Evolutionary conservation across 2,329 filamentous ascomycete species (phyloP).

Genomic region (Ustilaginoidea virens): DNA sequence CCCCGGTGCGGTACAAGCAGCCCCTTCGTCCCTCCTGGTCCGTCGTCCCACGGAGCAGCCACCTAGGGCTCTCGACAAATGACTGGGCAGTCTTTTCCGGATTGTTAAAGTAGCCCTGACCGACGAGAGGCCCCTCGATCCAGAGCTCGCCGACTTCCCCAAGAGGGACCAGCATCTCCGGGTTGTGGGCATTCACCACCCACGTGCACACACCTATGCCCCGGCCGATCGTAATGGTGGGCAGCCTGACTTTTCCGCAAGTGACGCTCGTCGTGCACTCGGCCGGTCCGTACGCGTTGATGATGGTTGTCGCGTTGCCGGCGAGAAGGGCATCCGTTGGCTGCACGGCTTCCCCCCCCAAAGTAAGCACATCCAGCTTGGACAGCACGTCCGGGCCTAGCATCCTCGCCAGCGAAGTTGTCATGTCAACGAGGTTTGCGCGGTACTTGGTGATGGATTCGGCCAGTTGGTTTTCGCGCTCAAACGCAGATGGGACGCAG

Average conservation of each 20-base stretch:
- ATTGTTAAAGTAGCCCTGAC: constrained; percentile 31
- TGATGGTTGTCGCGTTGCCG: constrained; percentile 5
- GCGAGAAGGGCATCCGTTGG: not conserved
- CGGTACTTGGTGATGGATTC: constrained; percentile 4
- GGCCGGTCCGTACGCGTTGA: constrained; percentile 10
- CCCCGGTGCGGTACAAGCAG: constrained; percentile 8
- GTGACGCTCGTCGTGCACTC: constrained; percentile 5
- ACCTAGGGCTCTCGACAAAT: constrained; percentile 12
- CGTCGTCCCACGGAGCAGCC: constrained; percentile 5
- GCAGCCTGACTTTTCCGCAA: not conserved
- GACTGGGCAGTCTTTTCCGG: constrained; percentile 14
- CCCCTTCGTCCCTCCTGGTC: constrained; percentile 5
- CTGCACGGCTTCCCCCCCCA: constrained; percentile 7
- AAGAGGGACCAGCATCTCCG: constrained; percentile 3
- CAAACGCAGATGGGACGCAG: constrained; percentile 8
- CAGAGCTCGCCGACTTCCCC: constrained; percentile 16
- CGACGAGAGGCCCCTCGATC: constrained; percentile 29
- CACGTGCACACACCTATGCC: constrained; percentile 5
- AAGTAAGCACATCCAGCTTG: constrained; percentile 6
- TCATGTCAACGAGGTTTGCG: constrained; percentile 7
- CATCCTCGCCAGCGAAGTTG: constrained; percentile 8
- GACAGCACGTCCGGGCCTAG: constrained; percentile 3
- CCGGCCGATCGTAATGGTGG: constrained; percentile 3
- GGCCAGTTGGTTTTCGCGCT: constrained; percentile 4
- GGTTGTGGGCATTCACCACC: constrained; percentile 7